Base-by-base conservation (phyloP, 2,329 filamentous ascomycete genomes). In the Sporothrix curviconia region DNA sequence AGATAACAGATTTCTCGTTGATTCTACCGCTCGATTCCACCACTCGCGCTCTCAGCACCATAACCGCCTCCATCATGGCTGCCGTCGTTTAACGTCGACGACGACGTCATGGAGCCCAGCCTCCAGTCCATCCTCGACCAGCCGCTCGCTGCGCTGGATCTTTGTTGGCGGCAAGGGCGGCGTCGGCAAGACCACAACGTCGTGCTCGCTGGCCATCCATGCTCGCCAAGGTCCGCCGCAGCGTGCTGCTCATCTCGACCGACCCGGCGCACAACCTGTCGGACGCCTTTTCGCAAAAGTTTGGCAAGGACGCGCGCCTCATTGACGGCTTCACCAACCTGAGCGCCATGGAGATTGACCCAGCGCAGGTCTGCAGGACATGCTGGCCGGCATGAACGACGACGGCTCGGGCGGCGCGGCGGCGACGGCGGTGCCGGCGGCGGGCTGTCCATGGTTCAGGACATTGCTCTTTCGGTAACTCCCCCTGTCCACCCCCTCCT, bases 101-200 rank as follows among this genome's bases (percentile, higher is more conserved):
- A 61, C 36, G 88, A 91, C 70, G 78, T 83, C 66, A 85, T 97
- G 77, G 92, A 95, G 77, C 92, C 94, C 49, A 90, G 89, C 54
- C 89, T 99, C 68, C 89, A 96, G 77, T 89, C 89, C 63, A 91
- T 99, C 69, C 84, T 99, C 67, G 90, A 95, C 78, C 94, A 99
- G 74, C 90, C n/a, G 91, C 74, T 87, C 89, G 34, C 85, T 99
- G 57, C 90, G 94, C 71, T 99, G 94, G 94, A 95, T 99, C 75
- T 99, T 99, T 68, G 94, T 99, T 60, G 94, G 94, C 68, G 94
- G 94, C 64, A 99, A 99, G 76, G 94, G 94, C 68, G 94, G 94
- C 71, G 94, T 99, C 46, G 94, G 94, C 72, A 99, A 99, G 80
- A 99, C 94, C 28, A 99, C 94, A n/a, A 99, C 94, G 15, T 97